Percentiles rank a stretch among this genome's conserved stretches.
These are phyloP conservation scores for Scheffersomyces illinoinensis DNA, from an alignment of 1,139 yeast species.

Conservation along the genomic window DNA sequence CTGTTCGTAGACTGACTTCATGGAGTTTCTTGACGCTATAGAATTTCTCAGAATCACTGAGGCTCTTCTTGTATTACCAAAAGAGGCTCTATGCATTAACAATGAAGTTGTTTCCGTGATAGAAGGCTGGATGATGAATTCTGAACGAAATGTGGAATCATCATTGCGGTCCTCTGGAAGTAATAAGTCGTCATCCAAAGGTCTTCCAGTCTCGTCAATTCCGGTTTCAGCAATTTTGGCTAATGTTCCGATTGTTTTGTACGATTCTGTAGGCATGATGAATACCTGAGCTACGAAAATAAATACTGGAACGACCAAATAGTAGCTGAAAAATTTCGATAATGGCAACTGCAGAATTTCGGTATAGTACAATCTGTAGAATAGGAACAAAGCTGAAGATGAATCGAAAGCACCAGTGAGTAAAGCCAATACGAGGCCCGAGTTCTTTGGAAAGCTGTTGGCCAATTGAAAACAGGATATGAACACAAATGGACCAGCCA, in stretches of 20 bases:
- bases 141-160: slow-evolving; percentile 8
- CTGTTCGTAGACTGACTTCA: slow-evolving; percentile 64
- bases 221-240: slow-evolving; percentile 72
- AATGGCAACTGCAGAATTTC: slow-evolving; percentile 35
- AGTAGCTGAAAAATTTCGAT: slow-evolving; percentile 60
- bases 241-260: slow-evolving; percentile 67
- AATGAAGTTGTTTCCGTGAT: slow-evolving; percentile 45
- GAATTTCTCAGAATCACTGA: slow-evolving; percentile 38
- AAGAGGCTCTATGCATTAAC: slow-evolving; percentile 35
- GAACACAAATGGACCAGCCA: slow-evolving; percentile 83
- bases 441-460: slow-evolving; percentile 66
- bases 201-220: slow-evolving; percentile 61
- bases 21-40: slow-evolving; percentile 32
- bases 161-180: slow-evolving; percentile 35
- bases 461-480: slow-evolving; percentile 80
- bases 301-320: slow-evolving; percentile 71
- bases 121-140: slow-evolving; percentile 24
- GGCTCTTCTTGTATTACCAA: slow-evolving; percentile 30
- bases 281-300: slow-evolving; percentile 70
- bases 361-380: slow-evolving; percentile 65
- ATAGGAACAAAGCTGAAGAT: slow-evolving; percentile 69
- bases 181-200: slow-evolving; percentile 41
- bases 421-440: slow-evolving; percentile 70
- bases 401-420: slow-evolving; percentile 81
- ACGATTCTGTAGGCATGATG: slow-evolving; percentile 77